Base-by-base conservation (phyloP, 1,284 basidiomycete genomes). In the Irpex sp. region DNA sequence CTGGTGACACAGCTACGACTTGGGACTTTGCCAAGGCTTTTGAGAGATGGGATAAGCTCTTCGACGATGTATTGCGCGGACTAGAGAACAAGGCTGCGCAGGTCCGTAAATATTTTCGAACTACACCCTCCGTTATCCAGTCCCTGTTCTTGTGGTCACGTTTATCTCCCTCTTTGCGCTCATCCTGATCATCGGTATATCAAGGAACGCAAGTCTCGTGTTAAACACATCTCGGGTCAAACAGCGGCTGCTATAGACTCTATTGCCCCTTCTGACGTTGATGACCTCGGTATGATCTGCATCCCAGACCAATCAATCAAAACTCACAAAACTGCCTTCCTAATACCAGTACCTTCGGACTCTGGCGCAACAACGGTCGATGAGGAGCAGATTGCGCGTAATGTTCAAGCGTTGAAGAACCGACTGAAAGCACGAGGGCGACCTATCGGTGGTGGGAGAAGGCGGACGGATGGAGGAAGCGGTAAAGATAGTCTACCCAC, bases 361-460 rank as follows among this genome's bases (percentile, higher is more conserved):
- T 79, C 82, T 13, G 75, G 80, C n/a, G 84, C 86, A 56, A 72
- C 76, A 2, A 78, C 84, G n/a, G 80, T 84, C 56, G 93, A 96
- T 67, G 93, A 93, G 61, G 89, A 96, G 71, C 89, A 94, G 71
- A 98, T 98, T 69, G 89, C 96, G 8, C 85, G 92, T 70, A 98
- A 96, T 71, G 92, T 97, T 1, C 91, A 96, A 71, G 94, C 93
- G 0, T 81, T 98, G 61, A 97, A 96, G 75, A 89, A 85, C 61
- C 84, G 94, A 47, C 78, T 97, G 31, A 51, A 55, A 13, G 52
- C 57, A 2, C 57, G 57, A 57, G 86, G 90, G 61, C 88, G 87
- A 15, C 81, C 87, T 63, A 88, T 88, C 0, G 85, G 82, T 17
- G 80, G 81, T 68, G 82, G 82, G 63, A 83, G 80, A 54, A 85